These are phyloP conservation scores for Didymella sp. DNA, from an alignment of 2,329 filamentous ascomycete species.

Conservation along the genomic window DNA sequence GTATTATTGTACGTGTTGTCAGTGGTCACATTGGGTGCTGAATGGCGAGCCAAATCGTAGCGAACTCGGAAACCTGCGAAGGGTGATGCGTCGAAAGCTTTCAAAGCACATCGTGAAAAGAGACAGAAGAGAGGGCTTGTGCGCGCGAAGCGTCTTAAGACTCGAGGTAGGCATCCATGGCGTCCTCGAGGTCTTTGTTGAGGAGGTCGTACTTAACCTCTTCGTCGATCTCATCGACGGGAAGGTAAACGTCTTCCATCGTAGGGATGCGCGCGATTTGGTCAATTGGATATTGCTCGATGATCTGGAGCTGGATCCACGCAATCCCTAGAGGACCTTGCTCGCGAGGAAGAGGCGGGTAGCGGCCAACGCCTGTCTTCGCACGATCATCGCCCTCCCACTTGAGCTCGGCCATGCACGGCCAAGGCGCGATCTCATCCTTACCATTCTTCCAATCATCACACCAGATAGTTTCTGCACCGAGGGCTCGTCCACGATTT, in stretches of 20 bases:
- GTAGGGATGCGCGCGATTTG: constrained; percentile 46
- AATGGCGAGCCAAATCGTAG: constrained; percentile 24
- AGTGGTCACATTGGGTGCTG: constrained; percentile 18
- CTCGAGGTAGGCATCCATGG: constrained; percentile 37
- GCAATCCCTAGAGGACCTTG: constrained; percentile 49
- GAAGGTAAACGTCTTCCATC: constrained; percentile 49
- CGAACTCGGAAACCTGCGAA: constrained; percentile 9
- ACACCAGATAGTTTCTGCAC: constrained; percentile 52
- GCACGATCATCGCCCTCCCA: constrained; percentile 58
- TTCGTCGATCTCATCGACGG: constrained; percentile 47
- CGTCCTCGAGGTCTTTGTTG: constrained; percentile 35
- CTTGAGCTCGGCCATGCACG: constrained; percentile 51
- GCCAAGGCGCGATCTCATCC: constrained; percentile 52
- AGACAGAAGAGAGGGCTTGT: neutral
- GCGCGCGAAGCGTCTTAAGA: constrained; percentile 8
- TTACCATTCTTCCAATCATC: constrained; percentile 41
- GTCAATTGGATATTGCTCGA: constrained; percentile 51
- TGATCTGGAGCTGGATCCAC: constrained; percentile 51
- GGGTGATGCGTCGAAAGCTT: constrained; percentile 1
- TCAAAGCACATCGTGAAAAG: neutral
- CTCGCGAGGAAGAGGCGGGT: constrained; percentile 53
- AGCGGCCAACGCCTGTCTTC: constrained; percentile 53
- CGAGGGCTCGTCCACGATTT: constrained; percentile 45
- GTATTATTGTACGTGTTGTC: constrained; percentile 2
- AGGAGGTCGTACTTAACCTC: constrained; percentile 36